These are phyloP conservation scores for Suillus subluteus DNA, from an alignment of 768 basidiomycete species.

Conservation along the genomic window DNA sequence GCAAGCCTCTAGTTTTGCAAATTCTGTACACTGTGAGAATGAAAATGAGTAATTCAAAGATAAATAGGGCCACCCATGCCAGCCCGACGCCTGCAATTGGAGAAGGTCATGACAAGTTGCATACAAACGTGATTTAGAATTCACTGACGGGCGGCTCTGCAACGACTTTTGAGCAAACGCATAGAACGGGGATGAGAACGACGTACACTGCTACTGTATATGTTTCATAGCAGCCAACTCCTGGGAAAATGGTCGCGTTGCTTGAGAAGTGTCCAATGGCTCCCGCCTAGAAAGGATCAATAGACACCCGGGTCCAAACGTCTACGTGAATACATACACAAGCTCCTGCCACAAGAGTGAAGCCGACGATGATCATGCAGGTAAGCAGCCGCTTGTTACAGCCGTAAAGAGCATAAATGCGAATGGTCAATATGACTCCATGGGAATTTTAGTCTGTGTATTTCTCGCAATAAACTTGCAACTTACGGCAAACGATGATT, in stretches of 20 bases:
- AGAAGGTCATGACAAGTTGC: background rate
- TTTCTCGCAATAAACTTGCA: background rate
- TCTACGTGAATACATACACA: background rate
- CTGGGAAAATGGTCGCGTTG: background rate
- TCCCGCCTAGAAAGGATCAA: background rate
- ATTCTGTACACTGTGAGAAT: background rate
- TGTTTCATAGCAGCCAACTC: constrained; percentile 3
- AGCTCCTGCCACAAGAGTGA: background rate
- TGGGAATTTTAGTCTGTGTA: background rate
- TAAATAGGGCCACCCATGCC: background rate
- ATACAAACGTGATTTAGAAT: background rate
- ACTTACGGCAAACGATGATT: background rate
- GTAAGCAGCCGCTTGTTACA: background rate
- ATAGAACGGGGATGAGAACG: background rate
- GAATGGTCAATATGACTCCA: background rate
- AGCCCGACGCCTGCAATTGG: background rate
- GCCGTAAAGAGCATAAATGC: background rate
- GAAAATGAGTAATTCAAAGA: background rate
- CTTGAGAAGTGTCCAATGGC: background rate
- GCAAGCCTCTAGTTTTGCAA: background rate
- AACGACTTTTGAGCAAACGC: background rate
- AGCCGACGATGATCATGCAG: background rate
- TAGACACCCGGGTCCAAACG: background rate
- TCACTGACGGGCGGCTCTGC: constrained; percentile 1
- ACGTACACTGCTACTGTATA: background rate